Evolutionary conservation across 2,329 filamentous ascomycete species (phyloP).

Genomic region (Fusarium pseudograminearum): DNA sequence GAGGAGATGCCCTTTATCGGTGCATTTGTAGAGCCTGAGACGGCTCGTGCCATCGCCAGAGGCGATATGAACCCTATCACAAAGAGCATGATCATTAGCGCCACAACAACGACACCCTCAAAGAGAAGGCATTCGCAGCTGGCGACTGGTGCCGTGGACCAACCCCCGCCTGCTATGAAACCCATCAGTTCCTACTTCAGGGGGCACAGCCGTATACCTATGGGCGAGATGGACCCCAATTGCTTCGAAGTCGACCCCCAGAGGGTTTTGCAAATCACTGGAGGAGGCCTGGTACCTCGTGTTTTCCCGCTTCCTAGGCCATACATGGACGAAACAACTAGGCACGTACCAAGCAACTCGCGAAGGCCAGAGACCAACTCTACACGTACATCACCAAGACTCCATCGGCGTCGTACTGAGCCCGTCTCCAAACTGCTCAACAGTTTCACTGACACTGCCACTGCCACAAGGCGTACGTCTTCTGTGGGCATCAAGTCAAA

Average conservation of each 20-base stretch:
- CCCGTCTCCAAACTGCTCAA: constrained; percentile 61
- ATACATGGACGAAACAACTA: constrained; percentile 60
- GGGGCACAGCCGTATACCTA: constrained; percentile 62
- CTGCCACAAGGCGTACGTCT: constrained; percentile 30
- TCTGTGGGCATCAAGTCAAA: constrained; percentile 25
- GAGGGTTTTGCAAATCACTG: constrained; percentile 61
- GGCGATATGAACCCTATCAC: constrained; percentile 93
- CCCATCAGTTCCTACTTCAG: constrained; percentile 69
- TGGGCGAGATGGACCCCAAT: constrained; percentile 73
- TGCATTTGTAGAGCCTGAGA: constrained; percentile 72
- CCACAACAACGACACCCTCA: constrained; percentile 56
- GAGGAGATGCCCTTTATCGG: constrained; percentile 87
- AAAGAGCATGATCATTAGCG: constrained; percentile 69
- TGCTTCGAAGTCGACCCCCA: constrained; percentile 67
- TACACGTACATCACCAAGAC: constrained; percentile 54
- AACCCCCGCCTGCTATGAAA: constrained; percentile 55
- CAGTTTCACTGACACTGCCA: constrained; percentile 41
- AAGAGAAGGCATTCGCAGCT: constrained; percentile 58
- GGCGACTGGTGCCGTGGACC: constrained; percentile 36
- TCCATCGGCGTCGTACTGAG: constrained; percentile 65
- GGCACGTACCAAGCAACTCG: constrained; percentile 25
- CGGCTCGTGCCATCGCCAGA: constrained; percentile 79
- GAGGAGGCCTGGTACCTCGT: constrained; percentile 63
- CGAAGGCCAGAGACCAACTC: constrained; percentile 32
- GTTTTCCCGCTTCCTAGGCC: constrained; percentile 71